A percentile compares a stretch with the other conserved stretches of the same genome.
Conservation (phyloP, 768 basidiomycete species). For the Lentinula edodes region DNA sequence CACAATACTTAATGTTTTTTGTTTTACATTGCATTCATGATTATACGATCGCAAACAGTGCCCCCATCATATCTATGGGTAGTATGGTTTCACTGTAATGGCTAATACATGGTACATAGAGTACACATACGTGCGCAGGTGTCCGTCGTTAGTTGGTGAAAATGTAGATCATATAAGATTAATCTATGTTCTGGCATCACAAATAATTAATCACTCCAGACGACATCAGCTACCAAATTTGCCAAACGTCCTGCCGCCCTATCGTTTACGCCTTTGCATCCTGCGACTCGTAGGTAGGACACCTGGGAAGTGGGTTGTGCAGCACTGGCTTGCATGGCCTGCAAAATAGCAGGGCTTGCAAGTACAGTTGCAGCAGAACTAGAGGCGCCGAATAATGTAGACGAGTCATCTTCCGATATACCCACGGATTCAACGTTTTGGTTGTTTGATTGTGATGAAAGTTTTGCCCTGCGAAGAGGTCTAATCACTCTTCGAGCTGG, state of each 20-base stretch:
- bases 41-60: too few species aligned
- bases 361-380: background rate
- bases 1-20: slow-evolving; percentile 57
- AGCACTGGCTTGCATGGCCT: background rate
- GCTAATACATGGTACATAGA: too few species aligned
- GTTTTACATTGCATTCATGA: too few species aligned
- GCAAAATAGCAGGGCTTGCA: background rate
- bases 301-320: background rate
- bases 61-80: too few species aligned
- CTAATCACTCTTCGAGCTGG: slow-evolving; percentile 2
- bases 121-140: too few species aligned
- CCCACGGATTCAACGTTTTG: background rate
- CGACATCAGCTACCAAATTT: background rate
- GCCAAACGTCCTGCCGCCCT: background rate
- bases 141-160: too few species aligned
- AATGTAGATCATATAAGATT: too few species aligned
- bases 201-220: background rate
- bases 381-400: background rate
- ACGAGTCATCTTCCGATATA: background rate
- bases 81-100: too few species aligned
- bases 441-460: background rate
- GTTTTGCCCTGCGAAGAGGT: background rate
- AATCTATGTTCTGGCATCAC: too few species aligned
- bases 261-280: background rate
- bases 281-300: background rate